These are phyloP conservation scores for Saccharomycopsis synnaedendra DNA, from an alignment of 805 yeast genomes.

Conservation along the genomic window DNA sequence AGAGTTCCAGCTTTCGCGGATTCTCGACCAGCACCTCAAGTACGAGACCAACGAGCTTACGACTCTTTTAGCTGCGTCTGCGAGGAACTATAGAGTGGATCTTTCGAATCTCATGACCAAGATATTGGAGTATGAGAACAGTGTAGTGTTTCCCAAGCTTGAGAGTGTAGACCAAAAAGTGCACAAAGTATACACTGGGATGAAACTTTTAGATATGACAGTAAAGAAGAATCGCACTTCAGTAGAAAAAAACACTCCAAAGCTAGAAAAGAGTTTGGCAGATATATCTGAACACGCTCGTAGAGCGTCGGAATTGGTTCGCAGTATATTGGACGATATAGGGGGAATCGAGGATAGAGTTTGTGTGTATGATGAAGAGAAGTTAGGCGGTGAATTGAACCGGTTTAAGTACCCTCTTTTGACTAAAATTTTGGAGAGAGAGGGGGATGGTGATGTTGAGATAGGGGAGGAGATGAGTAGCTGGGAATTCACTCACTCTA, in stretches of 20 bases:
- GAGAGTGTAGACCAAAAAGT: constrained; percentile 3
- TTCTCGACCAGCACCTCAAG: constrained; percentile 6
- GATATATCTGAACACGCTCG: background rate
- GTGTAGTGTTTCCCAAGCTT: constrained; percentile 8
- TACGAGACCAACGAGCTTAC: constrained; percentile 88
- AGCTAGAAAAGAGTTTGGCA: constrained; percentile 5
- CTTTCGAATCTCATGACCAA: constrained; percentile 9
- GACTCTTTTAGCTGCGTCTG: constrained; percentile 65
- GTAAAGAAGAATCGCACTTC: constrained; percentile 1
- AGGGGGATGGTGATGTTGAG: constrained; percentile 2
- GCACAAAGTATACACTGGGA: constrained; percentile 1
- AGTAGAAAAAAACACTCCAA: background rate
- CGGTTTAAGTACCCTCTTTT: constrained; percentile 13
- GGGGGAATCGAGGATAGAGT: constrained; percentile 4
- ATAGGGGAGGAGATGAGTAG: background rate
- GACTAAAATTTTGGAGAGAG: constrained; percentile 4
- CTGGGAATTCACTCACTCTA: background rate
- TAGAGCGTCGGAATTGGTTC: background rate
- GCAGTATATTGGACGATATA: constrained; percentile 3
- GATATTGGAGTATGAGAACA: constrained; percentile 9
- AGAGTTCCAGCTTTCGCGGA: constrained; percentile 9
- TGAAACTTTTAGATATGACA: constrained; percentile 6
- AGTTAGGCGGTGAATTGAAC: constrained; percentile 4
- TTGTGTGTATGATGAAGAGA: constrained; percentile 4
- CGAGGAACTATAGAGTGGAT: constrained; percentile 26